Evolutionary conservation across 441 rosid species (phyloP).

Genomic region (Metrosideros polymorpha): DNA sequence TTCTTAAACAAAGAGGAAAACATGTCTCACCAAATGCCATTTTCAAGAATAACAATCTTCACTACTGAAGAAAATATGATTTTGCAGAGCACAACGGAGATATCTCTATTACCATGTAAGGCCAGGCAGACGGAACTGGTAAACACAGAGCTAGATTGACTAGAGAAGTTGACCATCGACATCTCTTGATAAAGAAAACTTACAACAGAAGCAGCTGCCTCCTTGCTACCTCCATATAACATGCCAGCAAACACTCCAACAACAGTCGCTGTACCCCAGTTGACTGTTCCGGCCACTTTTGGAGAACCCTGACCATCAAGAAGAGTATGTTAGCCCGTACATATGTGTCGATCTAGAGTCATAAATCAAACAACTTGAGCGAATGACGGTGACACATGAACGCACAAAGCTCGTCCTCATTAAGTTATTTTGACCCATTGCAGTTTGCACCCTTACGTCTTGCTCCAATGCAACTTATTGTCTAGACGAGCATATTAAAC

Average conservation of each 20-base stretch:
- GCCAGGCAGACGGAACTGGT: not conserved
- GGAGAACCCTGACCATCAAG: conserved; percentile 25
- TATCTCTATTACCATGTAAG: not conserved
- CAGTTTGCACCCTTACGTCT: not conserved
- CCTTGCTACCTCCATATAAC: conserved; percentile 91
- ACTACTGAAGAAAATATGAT: not conserved
- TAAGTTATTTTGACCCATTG: not conserved
- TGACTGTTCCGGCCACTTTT: conserved; percentile 59
- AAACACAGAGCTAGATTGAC: not conserved
- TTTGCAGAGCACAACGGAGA: not conserved
- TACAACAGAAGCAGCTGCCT: conserved; percentile 90
- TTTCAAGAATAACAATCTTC: not conserved
- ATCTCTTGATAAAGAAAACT: conserved; percentile 7
- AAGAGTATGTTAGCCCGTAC: not conserved
- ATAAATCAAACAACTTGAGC: not conserved
- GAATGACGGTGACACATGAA: not conserved
- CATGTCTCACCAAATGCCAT: not conserved
- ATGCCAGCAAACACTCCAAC: conserved; percentile 79
- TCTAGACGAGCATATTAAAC: not conserved
- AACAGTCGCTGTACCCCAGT: conserved; percentile 88
- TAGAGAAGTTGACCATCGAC: not conserved
- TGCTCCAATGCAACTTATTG: not conserved
- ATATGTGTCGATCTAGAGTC: not conserved
- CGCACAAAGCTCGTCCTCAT: not conserved
- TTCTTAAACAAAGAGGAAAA: not conserved